Base-by-base conservation (phyloP, 345 rosid species). In the Microthlaspi erraticum region DNA sequence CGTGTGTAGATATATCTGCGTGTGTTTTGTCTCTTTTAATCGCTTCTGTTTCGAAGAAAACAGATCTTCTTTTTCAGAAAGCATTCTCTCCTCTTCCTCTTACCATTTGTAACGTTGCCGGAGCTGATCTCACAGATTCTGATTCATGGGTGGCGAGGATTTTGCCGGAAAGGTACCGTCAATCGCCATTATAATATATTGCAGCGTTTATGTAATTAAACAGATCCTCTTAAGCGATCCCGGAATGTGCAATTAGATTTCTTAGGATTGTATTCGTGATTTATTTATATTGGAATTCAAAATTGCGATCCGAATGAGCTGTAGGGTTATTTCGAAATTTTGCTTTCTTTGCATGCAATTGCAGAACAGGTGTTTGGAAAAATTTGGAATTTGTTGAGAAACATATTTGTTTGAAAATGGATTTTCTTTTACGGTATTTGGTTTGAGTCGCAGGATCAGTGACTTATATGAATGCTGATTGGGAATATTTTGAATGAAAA, bases 91-190 rank as follows among this genome's bases (percentile, higher is more conserved):
- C 10, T 31, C 41, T 10, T 41, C 19, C 68, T 50, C 34, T 33
- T 17, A n/a, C 60, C 48, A 51, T 52, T 66, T 42, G 19, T 42
- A n/a, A n/a, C 74, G 50, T 70, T 50, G 37, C 50, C 17, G 41
- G n/a, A 59, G 58, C 71, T 72, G 42, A 73, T 73, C 60, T 58
- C 43, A 29, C 18, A 9, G 19, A 41, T 50, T 14, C 11, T 37
- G 32, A 49, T 39, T 49, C 54, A 74, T 74, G 72, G 68, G 32
- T 61, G 55, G 23, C 1, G 66, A 73, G 7, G 72, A 66, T 73
- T 65, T 65, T 59, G 19, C 72, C 32, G 61, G 68, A 49, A 74
- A 74, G 77, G 77, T 73, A 58, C n/a, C 66, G 31, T 50, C 5
- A 17, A 34, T 63, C 70, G 2, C n/a, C 29, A 36, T 10, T 36